Conservation (phyloP, 2,329 filamentous ascomycete species). For the Macrophomina tecta region DNA sequence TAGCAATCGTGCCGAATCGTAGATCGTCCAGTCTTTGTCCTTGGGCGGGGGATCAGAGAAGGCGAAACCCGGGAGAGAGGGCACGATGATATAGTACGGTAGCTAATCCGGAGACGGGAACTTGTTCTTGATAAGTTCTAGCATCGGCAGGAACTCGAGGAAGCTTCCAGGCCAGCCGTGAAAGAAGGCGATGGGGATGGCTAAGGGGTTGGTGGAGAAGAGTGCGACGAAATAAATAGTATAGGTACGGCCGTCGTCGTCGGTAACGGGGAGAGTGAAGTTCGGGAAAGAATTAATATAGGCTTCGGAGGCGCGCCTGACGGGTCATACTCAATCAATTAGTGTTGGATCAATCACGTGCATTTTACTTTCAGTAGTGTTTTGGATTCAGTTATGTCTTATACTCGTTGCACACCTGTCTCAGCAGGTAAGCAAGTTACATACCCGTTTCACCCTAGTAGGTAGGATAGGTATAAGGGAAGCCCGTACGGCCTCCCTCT, state of each 20-base stretch:
- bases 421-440: no score
- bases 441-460: no score
- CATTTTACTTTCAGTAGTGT: no score
- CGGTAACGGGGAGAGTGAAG: slow-evolving; percentile 54
- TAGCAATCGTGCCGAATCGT: slow-evolving; percentile 53
- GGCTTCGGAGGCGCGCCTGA: slow-evolving; percentile 38
- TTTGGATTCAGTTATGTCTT: no score
- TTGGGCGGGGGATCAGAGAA: slow-evolving; percentile 56
- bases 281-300: slow-evolving; percentile 60
- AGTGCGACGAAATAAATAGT: slow-evolving; percentile 62
- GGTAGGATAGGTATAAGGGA: no score
- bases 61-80: slow-evolving; percentile 63
- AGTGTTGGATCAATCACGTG: no score
- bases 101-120: slow-evolving; percentile 55
- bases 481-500: no score
- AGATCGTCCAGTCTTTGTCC: slow-evolving; percentile 51
- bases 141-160: slow-evolving; percentile 62
- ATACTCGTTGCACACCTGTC: no score
- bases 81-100: slow-evolving; percentile 65
- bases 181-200: slow-evolving; percentile 59
- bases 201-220: slow-evolving; percentile 60
- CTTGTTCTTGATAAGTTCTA: slow-evolving; percentile 53
- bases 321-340: neutral
- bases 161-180: slow-evolving; percentile 66
- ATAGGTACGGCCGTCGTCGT: slow-evolving; percentile 43